Base-by-base conservation (phyloP, 2,329 filamentous ascomycete genomes). In the Pseudophaeomoniella oleicola region DNA sequence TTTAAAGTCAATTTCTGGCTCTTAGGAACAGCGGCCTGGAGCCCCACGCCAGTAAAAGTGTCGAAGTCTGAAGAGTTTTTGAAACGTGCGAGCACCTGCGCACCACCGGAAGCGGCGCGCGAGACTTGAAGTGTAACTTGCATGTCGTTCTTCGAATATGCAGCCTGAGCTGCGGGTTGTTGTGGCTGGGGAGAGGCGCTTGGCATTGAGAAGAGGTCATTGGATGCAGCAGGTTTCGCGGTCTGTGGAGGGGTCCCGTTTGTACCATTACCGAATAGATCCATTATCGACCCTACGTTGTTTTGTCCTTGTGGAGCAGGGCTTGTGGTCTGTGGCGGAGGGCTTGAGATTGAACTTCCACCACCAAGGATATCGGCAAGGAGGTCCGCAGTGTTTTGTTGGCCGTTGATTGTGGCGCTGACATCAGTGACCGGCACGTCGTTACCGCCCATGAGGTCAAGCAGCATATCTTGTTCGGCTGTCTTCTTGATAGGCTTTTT, bases 21-120 rank as follows among this genome's bases (percentile, higher is more conserved):
- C 62, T 96, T 98, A 5, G 90, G 90, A 37, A 98, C 90, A 1
- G 90, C 90, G 31, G 88, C 90, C 57, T 98, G 90, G 45, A 98
- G 58, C 16, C 83, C 84, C 18, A 96, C 82, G 32, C 72, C 74
- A 12, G 77, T 77, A 34, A 96, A 66, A 11, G 65, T 62, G 11
- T 68, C 69, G 18, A 79, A 74, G 39, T 69, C 67, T 11, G 78
- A 80, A 0, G 63, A 72, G 57, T 96, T 96, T 29, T 72, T 74
- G 67, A 98, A 98, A 5, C 78, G 76, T 12, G 86, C 86, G 35
- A 79, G 67, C 4, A 93, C 78, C 53, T 94, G 86, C 14, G 93
- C 78, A 5, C 75, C 74, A 32, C 78, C 82, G 3, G 42, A 45
- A 32, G 50, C 51, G 17, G 80, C 70, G 32, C 90, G 74, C 56